These are phyloP conservation scores for Mortierella sp. DNA, from an alignment of 371 early-diverging fungal species.

Conservation along the genomic window DNA sequence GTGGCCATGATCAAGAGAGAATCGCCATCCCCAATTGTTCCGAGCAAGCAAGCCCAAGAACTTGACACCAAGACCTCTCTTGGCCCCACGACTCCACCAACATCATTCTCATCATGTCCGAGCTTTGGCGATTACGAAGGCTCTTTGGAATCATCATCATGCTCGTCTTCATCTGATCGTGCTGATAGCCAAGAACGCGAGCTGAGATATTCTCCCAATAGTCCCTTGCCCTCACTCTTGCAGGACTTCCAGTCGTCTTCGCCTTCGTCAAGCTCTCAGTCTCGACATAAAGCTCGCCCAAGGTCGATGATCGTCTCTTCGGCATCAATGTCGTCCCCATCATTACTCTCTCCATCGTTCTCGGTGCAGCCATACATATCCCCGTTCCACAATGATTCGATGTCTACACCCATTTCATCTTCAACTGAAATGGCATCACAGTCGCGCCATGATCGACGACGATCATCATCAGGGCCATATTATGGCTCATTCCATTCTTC, in stretches of 20 bases:
- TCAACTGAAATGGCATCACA: background rate
- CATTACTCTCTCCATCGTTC: background rate
- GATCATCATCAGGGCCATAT: slow-evolving; percentile 24
- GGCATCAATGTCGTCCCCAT: slow-evolving; percentile 5
- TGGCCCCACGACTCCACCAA: background rate
- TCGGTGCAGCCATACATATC: slow-evolving; percentile 17
- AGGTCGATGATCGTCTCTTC: slow-evolving; percentile 26
- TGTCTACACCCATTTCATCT: slow-evolving; percentile 13
- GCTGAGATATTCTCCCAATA: background rate
- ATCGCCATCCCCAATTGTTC: slow-evolving; percentile 15
- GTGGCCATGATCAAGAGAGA: slow-evolving; percentile 16
- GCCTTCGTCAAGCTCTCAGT: background rate
- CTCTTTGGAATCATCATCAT: background rate
- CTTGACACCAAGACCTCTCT: background rate
- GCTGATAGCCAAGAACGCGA: slow-evolving; percentile 13
- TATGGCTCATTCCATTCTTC: background rate
- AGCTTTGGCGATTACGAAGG: slow-evolving; percentile 11
- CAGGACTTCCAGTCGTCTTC: background rate
- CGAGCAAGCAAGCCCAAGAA: slow-evolving; percentile 3
- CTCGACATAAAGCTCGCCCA: slow-evolving; percentile 13
- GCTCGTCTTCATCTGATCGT: slow-evolving; percentile 4
- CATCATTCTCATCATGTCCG: background rate
- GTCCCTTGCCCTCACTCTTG: background rate
- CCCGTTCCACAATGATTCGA: slow-evolving; percentile 15
- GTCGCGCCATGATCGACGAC: slow-evolving; percentile 27